Percentiles rank a stretch among this genome's conserved stretches.
Conservation (phyloP, 768 basidiomycete species). For the Clavaria fumosa region DNA sequence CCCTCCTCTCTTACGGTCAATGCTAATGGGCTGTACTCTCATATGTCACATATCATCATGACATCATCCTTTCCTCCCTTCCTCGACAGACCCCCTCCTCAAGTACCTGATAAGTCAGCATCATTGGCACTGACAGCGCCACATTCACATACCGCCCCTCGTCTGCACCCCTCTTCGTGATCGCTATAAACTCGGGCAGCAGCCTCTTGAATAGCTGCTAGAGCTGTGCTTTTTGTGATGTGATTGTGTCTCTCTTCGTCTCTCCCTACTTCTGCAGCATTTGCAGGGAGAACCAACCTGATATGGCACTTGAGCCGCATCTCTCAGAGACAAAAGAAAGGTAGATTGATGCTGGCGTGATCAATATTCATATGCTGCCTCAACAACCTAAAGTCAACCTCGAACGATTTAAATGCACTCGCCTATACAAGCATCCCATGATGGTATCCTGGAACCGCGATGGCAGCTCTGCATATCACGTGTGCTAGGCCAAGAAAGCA, state of each 20-base stretch:
- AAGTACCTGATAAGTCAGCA: constrained; percentile 70
- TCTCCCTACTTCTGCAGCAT: constrained; percentile 11
- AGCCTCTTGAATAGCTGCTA: constrained; percentile 48
- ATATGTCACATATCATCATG: no score
- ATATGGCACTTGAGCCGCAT: no score
- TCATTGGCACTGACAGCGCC: constrained; percentile 68
- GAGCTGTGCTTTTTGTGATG: no score
- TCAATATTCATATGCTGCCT: constrained; percentile 72
- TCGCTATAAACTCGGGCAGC: constrained; percentile 44
- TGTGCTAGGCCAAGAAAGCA: constrained; percentile 28
- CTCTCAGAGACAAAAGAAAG: no score
- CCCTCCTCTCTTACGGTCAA: no score
- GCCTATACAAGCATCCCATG: constrained; percentile 72
- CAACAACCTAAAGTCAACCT: constrained; percentile 7
- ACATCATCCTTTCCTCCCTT: no score
- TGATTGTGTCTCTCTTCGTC: no score
- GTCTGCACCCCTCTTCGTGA: constrained; percentile 42
- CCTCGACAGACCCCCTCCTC: constrained; percentile 68
- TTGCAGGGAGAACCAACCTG: constrained; percentile 37
- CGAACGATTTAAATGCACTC: constrained; percentile 12
- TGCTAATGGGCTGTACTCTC: no score
- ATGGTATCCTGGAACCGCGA: constrained; percentile 79
- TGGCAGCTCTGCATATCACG: constrained; percentile 55
- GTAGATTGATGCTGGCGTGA: constrained; percentile 31
- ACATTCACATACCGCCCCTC: constrained; percentile 57